Evolutionary conservation across 2,329 filamentous ascomycete species (phyloP), one percentile per base, ranked within the genome.

Genomic region (Apiospora saccharicola): DNA sequence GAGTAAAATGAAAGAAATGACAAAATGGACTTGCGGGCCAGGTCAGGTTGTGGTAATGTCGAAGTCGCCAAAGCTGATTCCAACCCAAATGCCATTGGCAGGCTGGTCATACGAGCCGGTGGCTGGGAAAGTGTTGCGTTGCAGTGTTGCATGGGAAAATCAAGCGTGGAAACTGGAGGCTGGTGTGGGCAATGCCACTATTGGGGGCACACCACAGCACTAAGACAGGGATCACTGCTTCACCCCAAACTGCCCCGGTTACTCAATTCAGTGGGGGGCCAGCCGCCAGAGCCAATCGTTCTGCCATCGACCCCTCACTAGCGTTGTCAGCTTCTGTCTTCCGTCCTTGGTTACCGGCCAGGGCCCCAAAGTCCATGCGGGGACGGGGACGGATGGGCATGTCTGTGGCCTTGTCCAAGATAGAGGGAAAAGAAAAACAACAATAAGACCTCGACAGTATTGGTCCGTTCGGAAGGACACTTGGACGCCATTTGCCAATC

Each of bases 191-290:
- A 64, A 22, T 22, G 57, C 34, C 57, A 41, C 57, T 64, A 64
- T 64, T 64, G 57, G 57, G 53, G 30, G 30, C 34, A n/a, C 34
- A n/a, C 57, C 13, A 41, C 57, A 64, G 57, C 57, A 19, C 57
- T 64, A 64, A 41, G 57, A 41, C 57, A 64, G 57, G 57, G 57
- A 64, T 64, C 30, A 64, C 19, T 41, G 57, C 57, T 41, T 64
- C 57, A 64, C 57, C 57, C 57, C 57, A 64, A 64, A 64, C 57
- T 64, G 57, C 57, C 57, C 57, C 57, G 57, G 57, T 64, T 64
- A 64, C 19, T 64, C 57, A 64, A 64, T 64, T 64, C 57, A 64
- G 57, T 64, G 57, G 57, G 57, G 57, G 34, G 5, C 3, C 22
- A 64, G 34, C 57, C 10, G 34, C 34, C 30, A 41, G 16, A n/a